These are phyloP conservation scores for Citeromyces hawaiiensis DNA, from an alignment of 1,139 yeast species.

Conservation along the genomic window DNA sequence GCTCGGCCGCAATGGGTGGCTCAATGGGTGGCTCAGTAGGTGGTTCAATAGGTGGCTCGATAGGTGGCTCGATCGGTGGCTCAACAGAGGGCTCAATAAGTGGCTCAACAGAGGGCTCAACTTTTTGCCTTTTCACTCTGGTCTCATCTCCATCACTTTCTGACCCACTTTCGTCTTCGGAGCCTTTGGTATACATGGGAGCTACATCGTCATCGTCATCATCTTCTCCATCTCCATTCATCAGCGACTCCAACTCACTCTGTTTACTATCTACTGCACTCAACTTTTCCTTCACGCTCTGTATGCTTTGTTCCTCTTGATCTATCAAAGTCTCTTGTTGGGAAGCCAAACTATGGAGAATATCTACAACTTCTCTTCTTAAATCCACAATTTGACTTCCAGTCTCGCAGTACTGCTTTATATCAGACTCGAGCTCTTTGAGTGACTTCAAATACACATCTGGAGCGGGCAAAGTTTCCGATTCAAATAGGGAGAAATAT, in stretches of 20 bases:
- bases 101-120: not conserved
- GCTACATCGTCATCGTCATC: slow-evolving; percentile 23
- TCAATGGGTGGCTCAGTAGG: not conserved
- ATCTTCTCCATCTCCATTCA: slow-evolving; percentile 20
- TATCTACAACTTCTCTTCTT: slow-evolving; percentile 25
- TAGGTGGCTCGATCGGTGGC: too few species aligned
- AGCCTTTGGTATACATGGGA: slow-evolving; percentile 15
- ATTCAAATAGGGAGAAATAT: slow-evolving; percentile 8
- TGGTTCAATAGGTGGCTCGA: too few species aligned
- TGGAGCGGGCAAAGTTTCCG: slow-evolving; percentile 14
- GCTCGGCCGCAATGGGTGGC: too few species aligned
- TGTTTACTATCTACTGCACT: slow-evolving; percentile 25
- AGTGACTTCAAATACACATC: slow-evolving; percentile 10
- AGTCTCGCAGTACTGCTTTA: not conserved
- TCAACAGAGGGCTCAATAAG: too few species aligned
- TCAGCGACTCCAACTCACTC: slow-evolving; percentile 30
- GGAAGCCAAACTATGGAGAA: slow-evolving; percentile 27
- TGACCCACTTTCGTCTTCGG: slow-evolving; percentile 7
- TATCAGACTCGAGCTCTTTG: slow-evolving; percentile 5
- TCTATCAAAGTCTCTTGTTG: slow-evolving; percentile 27
- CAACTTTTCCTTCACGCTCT: slow-evolving; percentile 27
- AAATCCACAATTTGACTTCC: slow-evolving; percentile 18
- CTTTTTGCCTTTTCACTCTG: slow-evolving; percentile 8
- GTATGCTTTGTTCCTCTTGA: slow-evolving; percentile 30
- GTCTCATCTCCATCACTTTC: slow-evolving; percentile 9